These are phyloP conservation scores for Chlamydomonas sp. DNA, from an alignment of 139 green algal genomes.

Conservation along the genomic window DNA sequence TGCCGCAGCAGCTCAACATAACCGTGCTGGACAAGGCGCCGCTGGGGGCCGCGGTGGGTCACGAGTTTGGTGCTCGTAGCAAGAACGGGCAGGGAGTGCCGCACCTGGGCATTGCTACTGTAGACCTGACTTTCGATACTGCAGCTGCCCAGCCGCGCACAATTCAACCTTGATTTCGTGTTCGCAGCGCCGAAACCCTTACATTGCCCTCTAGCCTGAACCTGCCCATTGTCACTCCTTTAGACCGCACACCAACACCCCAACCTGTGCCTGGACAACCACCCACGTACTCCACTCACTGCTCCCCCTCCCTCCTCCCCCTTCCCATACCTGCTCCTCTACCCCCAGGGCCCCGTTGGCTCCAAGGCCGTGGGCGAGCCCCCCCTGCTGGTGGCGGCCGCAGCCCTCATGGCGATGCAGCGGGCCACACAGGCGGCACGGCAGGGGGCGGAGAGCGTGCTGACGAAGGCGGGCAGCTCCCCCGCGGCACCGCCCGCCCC, in stretches of 20 bases:
- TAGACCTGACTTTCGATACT: no score
- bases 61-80: no score
- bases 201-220: no score
- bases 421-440: constrained; percentile 14
- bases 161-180: no score
- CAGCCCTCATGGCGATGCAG: constrained; percentile 43
- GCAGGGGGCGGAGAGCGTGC: neutral
- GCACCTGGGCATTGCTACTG: neutral
- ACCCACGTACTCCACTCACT: neutral
- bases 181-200: no score
- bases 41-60: constrained; percentile 32
- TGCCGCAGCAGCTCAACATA: constrained; percentile 37
- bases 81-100: no score
- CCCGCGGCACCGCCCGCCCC: no score
- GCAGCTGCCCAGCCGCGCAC: no score
- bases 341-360: constrained; percentile 41
- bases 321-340: neutral
- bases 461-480: neutral
- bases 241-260: neutral
- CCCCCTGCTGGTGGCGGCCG: constrained; percentile 49
- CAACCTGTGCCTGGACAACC: constrained; percentile 8
- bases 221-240: neutral
- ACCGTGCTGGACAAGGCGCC: constrained; percentile 39
- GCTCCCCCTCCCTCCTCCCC: no score
- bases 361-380: constrained; percentile 61